Evolutionary conservation across 441 rosid species (phyloP).

Genomic region (Erysimum pusillum): DNA sequence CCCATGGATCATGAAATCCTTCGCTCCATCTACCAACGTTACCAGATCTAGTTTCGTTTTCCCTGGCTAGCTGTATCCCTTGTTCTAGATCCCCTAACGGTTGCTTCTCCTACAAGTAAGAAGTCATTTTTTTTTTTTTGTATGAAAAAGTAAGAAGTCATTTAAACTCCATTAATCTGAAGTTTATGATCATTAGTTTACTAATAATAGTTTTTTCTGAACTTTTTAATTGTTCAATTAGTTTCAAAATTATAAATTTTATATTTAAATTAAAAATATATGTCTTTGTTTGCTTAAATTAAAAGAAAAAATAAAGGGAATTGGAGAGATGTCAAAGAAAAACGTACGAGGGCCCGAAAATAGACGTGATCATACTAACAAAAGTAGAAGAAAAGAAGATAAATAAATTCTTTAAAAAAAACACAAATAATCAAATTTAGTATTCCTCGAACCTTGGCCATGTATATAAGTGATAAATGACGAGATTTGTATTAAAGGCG

Average conservation of each 20-base stretch:
- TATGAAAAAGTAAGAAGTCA: not conserved
- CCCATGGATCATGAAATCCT: slow-evolving; percentile 19
- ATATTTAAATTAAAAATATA: too few species aligned
- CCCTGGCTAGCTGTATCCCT: not conserved
- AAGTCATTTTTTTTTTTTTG: too few species aligned
- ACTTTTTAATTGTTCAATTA: too few species aligned
- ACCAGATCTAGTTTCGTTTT: slow-evolving; percentile 22
- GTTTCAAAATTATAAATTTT: too few species aligned
- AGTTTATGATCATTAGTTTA: too few species aligned
- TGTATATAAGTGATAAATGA: slow-evolving; percentile 15
- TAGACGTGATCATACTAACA: too few species aligned
- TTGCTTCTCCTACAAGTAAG: slow-evolving; percentile 24
- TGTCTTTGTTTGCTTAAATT: too few species aligned
- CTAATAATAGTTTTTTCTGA: too few species aligned
- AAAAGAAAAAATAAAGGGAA: too few species aligned
- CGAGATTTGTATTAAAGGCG: slow-evolving; percentile 2
- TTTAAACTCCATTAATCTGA: not conserved
- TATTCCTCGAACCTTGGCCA: slow-evolving; percentile 35
- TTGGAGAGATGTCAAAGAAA: too few species aligned
- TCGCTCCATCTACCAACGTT: slow-evolving; percentile 27
- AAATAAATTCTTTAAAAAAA: not conserved
- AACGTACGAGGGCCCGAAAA: too few species aligned
- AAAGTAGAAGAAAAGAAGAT: not conserved
- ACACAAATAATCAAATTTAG: not conserved
- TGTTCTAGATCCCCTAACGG: slow-evolving; percentile 19